Evolutionary conservation across 1,139 yeast genomes (phyloP).

Genomic region (Cylindricascospora bacillispora): DNA sequence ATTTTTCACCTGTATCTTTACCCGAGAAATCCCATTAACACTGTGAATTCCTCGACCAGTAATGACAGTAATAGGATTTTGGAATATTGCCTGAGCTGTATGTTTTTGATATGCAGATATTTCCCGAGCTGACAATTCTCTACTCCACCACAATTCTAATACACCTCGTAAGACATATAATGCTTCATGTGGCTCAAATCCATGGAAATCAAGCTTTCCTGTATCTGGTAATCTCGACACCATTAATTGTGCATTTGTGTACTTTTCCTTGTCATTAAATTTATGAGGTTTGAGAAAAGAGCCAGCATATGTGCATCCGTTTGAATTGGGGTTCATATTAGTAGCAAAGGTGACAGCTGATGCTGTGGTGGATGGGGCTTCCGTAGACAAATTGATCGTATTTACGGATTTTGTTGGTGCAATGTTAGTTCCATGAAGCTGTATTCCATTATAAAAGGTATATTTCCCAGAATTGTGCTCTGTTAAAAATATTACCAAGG

Average conservation of each 20-base stretch:
- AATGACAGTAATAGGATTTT: conserved; percentile 31
- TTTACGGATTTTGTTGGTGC: conserved; percentile 1
- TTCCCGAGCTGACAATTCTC: conserved; percentile 33
- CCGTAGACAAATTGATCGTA: no score
- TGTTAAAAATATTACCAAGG: conserved; percentile 9
- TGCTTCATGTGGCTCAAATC: conserved; percentile 35
- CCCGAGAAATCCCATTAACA: conserved; percentile 35
- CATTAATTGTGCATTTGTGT: conserved; percentile 7
- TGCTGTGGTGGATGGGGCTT: no score
- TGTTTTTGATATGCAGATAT: conserved; percentile 28
- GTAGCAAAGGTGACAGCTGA: no score
- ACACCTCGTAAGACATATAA: conserved; percentile 26
- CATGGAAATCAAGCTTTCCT: conserved; percentile 40
- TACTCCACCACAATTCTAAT: conserved; percentile 42
- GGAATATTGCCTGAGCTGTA: conserved; percentile 22
- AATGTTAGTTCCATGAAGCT: background rate
- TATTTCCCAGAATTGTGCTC: background rate
- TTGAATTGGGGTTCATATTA: no score
- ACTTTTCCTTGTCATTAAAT: conserved; percentile 6
- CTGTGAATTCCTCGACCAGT: conserved; percentile 61
- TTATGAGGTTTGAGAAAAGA: conserved; percentile 1
- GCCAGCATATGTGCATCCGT: background rate
- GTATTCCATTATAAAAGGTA: background rate
- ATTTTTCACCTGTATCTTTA: conserved; percentile 31
- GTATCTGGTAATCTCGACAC: conserved; percentile 11